A percentile compares a stretch with the other conserved stretches of the same genome.
Evolutionary conservation across 169 alveolate species (phyloP).

Genomic region (Cryptosporidium meleagridis): DNA sequence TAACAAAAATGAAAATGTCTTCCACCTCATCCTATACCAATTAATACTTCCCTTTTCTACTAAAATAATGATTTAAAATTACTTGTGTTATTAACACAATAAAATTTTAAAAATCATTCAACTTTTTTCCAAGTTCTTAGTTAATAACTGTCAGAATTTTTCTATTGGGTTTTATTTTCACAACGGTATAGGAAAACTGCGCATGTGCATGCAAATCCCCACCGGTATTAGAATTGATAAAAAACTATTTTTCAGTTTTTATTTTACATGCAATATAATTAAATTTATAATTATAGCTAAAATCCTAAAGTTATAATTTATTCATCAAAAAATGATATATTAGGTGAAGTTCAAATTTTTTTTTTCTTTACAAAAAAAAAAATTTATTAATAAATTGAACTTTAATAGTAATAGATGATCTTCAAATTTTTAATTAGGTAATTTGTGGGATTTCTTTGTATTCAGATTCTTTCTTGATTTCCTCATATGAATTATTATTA

Average conservation of each 20-base stretch:
- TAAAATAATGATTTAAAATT: slow-evolving; percentile 30
- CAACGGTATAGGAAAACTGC: slow-evolving; percentile 68
- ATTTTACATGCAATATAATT: slow-evolving; percentile 20
- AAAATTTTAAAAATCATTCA: slow-evolving; percentile 54
- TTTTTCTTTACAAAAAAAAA: not conserved
- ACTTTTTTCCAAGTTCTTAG: slow-evolving; percentile 6
- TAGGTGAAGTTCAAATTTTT: not conserved
- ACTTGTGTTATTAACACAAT: slow-evolving; percentile 49
- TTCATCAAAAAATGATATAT: not conserved
- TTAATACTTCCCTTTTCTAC: slow-evolving; percentile 18
- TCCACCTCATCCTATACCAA: slow-evolving; percentile 40
- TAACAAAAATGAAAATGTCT: slow-evolving; percentile 3
- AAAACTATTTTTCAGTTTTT: not conserved
- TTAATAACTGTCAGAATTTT: not conserved
- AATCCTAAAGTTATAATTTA: slow-evolving; percentile 20
- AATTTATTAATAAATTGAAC: not conserved
- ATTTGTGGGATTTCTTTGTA: not conserved
- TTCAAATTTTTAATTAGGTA: not conserved
- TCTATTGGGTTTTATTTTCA: slow-evolving; percentile 6
- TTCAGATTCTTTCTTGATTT: not conserved
- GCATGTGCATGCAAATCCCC: slow-evolving; percentile 63
- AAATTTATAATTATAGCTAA: slow-evolving; percentile 1
- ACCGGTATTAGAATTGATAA: slow-evolving; percentile 8
- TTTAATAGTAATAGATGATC: not conserved
- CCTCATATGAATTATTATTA: not conserved